These are phyloP conservation scores for Talaromyces sp. DNA, from an alignment of 2,329 filamentous ascomycete genomes.

Conservation along the genomic window DNA sequence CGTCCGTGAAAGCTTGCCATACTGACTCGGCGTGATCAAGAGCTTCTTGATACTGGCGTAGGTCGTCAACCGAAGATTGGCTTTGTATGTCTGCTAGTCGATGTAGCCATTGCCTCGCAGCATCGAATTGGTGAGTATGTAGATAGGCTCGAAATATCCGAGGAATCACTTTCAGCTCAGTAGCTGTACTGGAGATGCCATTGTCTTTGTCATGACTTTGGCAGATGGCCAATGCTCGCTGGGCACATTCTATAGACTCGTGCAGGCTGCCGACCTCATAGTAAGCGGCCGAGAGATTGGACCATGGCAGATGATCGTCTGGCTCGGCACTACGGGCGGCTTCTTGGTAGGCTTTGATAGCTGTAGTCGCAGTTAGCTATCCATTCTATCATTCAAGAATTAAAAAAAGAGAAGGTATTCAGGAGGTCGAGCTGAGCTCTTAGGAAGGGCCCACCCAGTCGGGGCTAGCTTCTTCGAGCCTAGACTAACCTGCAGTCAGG, in stretches of 20 bases:
- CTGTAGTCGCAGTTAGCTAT: background rate
- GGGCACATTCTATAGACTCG: slow-evolving; percentile 11
- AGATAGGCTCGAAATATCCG: slow-evolving; percentile 15
- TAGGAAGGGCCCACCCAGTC: background rate
- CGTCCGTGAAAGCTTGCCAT: slow-evolving; percentile 11
- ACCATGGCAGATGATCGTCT: slow-evolving; percentile 21
- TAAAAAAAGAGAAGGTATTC: background rate
- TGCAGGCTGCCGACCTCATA: slow-evolving; percentile 19
- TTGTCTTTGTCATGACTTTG: background rate
- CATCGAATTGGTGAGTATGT: slow-evolving; percentile 14
- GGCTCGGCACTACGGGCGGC: slow-evolving; percentile 13
- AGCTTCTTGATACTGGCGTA: slow-evolving; percentile 10
- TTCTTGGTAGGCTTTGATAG: slow-evolving; percentile 21
- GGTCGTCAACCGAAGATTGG: slow-evolving; percentile 9
- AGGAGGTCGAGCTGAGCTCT: background rate
- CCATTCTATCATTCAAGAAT: background rate
- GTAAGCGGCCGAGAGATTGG: slow-evolving; percentile 21
- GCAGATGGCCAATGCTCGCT: slow-evolving; percentile 15
- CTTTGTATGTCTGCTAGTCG: background rate
- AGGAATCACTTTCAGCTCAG: slow-evolving; percentile 18
- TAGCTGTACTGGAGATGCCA: background rate
- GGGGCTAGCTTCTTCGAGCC: slow-evolving; percentile 5
- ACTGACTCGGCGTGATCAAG: slow-evolving; percentile 13
- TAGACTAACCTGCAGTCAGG: slow-evolving; percentile 20
- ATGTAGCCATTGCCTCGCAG: slow-evolving; percentile 18